Evolutionary conservation across 192 early-diverging fungal species (phyloP).

Genomic region (Podila minutissima): DNA sequence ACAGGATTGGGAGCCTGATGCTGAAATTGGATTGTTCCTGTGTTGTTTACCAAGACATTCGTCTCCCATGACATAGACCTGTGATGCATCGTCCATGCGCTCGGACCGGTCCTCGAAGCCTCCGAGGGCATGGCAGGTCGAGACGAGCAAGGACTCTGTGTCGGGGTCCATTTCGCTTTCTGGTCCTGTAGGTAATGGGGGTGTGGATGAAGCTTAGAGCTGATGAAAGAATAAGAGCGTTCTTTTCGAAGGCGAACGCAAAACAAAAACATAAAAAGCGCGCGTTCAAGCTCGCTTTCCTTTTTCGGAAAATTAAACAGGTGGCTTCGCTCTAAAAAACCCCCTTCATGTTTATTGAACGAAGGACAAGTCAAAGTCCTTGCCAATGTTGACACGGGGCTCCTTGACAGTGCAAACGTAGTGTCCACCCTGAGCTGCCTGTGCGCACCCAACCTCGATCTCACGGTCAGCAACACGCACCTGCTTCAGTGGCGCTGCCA

Average conservation of each 20-base stretch:
- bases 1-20: no score
- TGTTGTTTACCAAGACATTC: conserved; percentile 75
- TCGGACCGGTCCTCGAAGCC: conserved; percentile 68
- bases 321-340: no score
- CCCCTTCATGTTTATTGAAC: neutral
- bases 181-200: no score
- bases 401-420: conserved; percentile 42
- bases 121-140: conserved; percentile 85
- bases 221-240: neutral
- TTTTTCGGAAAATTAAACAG: conserved; percentile 2
- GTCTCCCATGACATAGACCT: conserved; percentile 80
- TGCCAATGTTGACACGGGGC: conserved; percentile 31
- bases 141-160: conserved; percentile 66
- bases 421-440: conserved; percentile 17
- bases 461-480: conserved; percentile 39
- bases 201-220: neutral
- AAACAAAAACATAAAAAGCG: neutral
- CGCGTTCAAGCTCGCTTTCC: neutral
- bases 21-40: no score
- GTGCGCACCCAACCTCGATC: conserved; percentile 41
- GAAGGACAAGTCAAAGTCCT: conserved; percentile 30
- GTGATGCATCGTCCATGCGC: conserved; percentile 44
- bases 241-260: neutral
- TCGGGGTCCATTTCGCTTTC: conserved; percentile 29
- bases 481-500: conserved; percentile 30